Conservation (phyloP, 305 asterid genomes). For the Ruellia speciosa region DNA sequence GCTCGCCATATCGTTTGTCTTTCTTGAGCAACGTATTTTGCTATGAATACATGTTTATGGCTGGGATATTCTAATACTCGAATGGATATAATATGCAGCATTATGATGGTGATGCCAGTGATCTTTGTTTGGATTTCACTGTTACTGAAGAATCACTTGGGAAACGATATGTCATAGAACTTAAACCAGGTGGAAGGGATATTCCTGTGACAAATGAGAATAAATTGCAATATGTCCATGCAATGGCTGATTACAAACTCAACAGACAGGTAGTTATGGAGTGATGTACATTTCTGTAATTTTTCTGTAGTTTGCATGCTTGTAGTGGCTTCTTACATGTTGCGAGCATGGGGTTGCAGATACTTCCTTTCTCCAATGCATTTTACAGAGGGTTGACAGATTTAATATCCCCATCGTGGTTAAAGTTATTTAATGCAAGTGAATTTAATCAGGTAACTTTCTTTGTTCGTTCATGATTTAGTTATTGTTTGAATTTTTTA, state of each 20-base stretch:
- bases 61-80: slow-evolving; percentile 23
- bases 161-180: slow-evolving; percentile 63
- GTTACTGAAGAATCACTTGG: slow-evolving; percentile 88
- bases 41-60: slow-evolving; percentile 15
- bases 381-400: slow-evolving; percentile 88
- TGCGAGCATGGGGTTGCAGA: slow-evolving; percentile 44
- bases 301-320: slow-evolving; percentile 18
- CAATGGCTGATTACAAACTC: slow-evolving; percentile 91
- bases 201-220: slow-evolving; percentile 70
- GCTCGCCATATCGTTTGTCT: slow-evolving; percentile 3
- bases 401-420: slow-evolving; percentile 88
- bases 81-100: slow-evolving; percentile 50
- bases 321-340: slow-evolving; percentile 26
- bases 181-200: slow-evolving; percentile 91
- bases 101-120: slow-evolving; percentile 77
- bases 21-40: slow-evolving; percentile 10
- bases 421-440: slow-evolving; percentile 82
- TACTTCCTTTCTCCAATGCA: slow-evolving; percentile 89
- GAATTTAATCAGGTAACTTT: slow-evolving; percentile 89
- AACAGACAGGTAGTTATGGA: slow-evolving; percentile 62
- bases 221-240: slow-evolving; percentile 92
- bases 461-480: slow-evolving; percentile 10
- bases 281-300: slow-evolving; percentile 15
- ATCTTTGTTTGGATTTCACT: slow-evolving; percentile 84
- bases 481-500: slow-evolving; percentile 14